Conservation (phyloP, 1,284 basidiomycete species). For the Rhodotorula glutinis region DNA sequence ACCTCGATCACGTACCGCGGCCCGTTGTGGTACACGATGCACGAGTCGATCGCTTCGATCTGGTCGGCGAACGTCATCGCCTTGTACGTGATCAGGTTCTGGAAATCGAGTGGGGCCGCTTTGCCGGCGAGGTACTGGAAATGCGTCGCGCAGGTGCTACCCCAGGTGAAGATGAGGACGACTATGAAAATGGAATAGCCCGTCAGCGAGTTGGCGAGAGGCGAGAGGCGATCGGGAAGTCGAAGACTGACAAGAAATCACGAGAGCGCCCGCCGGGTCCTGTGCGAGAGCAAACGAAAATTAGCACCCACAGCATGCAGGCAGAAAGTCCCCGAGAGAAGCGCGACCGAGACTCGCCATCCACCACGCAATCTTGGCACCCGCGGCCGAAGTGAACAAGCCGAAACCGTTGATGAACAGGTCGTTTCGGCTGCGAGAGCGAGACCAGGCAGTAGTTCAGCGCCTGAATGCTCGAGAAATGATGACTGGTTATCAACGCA, state of each 20-base stretch:
- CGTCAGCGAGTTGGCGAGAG: neutral
- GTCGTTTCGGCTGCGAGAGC: slow-evolving; percentile 34
- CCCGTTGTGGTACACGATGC: slow-evolving; percentile 51
- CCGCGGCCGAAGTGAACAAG: slow-evolving; percentile 81
- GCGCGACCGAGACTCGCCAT: too few relatives aligned
- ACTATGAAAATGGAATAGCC: slow-evolving; percentile 4
- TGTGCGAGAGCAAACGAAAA: neutral
- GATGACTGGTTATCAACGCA: slow-evolving; percentile 1
- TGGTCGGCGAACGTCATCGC: slow-evolving; percentile 80
- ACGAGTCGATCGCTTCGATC: slow-evolving; percentile 83
- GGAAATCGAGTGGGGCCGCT: slow-evolving; percentile 83
- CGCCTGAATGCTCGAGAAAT: too few relatives aligned
- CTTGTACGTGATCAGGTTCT: slow-evolving; percentile 81
- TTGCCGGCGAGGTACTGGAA: slow-evolving; percentile 87
- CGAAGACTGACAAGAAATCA: slow-evolving; percentile 61
- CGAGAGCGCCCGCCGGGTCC: slow-evolving; percentile 79
- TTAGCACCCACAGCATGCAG: neutral
- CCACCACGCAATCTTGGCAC: slow-evolving; percentile 81
- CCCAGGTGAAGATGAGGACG: slow-evolving; percentile 38
- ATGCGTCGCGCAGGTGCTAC: slow-evolving; percentile 68
- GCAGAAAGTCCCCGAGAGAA: too few relatives aligned
- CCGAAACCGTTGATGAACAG: slow-evolving; percentile 55
- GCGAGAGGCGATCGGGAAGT: neutral
- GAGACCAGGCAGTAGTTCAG: neutral
- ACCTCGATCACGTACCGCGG: slow-evolving; percentile 89